Evolutionary conservation across 306 rosid genomes (phyloP), one percentile per base, ranked within the genome.

Genomic region (Ormosia semicastrata): DNA sequence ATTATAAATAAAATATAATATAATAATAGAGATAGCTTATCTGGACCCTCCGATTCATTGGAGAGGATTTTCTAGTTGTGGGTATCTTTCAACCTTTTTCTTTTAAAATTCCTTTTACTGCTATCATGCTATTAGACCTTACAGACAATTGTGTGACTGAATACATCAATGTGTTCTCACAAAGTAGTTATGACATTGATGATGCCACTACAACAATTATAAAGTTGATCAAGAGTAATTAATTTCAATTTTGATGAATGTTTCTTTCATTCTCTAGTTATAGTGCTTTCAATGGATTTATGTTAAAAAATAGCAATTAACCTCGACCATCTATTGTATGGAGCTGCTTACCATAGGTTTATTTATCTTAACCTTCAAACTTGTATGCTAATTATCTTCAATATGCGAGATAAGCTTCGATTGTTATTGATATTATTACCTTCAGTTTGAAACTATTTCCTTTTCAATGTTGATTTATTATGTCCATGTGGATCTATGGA

Each of bases 11-110:
- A n/a, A n/a, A n/a, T n/a, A n/a, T n/a, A n/a, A n/a, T n/a, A n/a
- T n/a, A n/a, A n/a, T n/a, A n/a, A n/a, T n/a, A n/a, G n/a, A n/a
- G n/a, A n/a, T n/a, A n/a, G n/a, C n/a, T n/a, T n/a, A n/a, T n/a
- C n/a, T n/a, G n/a, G n/a, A n/a, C n/a, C n/a, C n/a, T n/a, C n/a
- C n/a, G n/a, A n/a, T n/a, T n/a, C n/a, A n/a, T n/a, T n/a, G n/a
- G n/a, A n/a, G n/a, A n/a, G n/a, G n/a, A n/a, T n/a, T 79, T 73
- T 36, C 66, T 33, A 63, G 59, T 10, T 88, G 99, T 93, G 85
- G 93, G 98, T 78, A n/a, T 63, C 50, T 75, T 5, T 47, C 70
- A 59, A 43, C 69, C 54, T 82, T 49, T 67, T 37, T 58, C 69
- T 39, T 41, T 36, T 8, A 29, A n/a, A 66, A 7, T 71, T 53